Percentiles rank a stretch among this genome's conserved stretches.
Conservation (phyloP, 495 filamentous ascomycete species). For the Trichodelitschia bisporula region DNA sequence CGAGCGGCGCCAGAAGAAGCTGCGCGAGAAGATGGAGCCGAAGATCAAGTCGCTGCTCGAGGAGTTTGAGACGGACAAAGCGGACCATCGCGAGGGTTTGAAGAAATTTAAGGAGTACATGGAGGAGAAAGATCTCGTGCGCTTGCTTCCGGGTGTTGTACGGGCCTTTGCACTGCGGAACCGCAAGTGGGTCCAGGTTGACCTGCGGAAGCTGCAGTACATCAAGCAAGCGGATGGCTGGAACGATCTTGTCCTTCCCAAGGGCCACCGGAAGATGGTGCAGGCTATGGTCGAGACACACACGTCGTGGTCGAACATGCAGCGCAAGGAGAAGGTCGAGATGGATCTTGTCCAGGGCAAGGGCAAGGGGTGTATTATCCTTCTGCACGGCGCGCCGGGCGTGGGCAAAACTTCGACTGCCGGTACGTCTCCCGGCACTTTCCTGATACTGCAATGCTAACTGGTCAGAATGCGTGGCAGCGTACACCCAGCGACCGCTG, state of each 20-base stretch:
- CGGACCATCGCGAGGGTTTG: neutral
- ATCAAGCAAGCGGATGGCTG: neutral
- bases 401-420: constrained; percentile 7
- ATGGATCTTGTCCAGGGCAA: constrained; percentile 7
- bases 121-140: neutral
- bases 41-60: neutral
- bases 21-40: neutral
- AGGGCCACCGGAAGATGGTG: constrained; percentile 5
- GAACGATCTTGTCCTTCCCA: constrained; percentile 4
- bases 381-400: constrained; percentile 5
- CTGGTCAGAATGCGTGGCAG: constrained; percentile 4
- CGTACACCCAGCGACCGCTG: constrained; percentile 2
- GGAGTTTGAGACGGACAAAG: neutral
- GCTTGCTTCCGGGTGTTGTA: neutral
- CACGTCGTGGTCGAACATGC: neutral
- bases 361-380: constrained; percentile 3
- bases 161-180: neutral
- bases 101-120: neutral
- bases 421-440: neutral
- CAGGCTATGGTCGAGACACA: constrained; percentile 5
- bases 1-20: neutral
- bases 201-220: neutral
- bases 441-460: neutral
- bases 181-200: neutral
- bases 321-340: neutral